Percentiles rank a stretch among this genome's conserved stretches.
phyloP scores from a whole-genome alignment of 2,329 filamentous ascomycete species.

The Diaporthe sp. region DNA sequence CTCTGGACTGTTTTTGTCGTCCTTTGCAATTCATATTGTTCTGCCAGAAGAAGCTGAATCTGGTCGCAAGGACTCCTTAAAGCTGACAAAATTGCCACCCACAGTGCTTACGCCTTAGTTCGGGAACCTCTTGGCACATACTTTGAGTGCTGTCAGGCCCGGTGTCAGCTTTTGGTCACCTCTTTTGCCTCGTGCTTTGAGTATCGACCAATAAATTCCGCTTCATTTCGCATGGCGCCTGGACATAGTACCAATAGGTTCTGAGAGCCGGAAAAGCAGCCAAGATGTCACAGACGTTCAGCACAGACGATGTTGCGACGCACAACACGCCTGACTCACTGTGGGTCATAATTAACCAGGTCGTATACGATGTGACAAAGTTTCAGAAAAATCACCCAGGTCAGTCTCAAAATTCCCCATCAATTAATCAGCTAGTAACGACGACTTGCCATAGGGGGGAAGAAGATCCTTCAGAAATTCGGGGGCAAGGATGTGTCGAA shows the following conservation, averaged over 20 bases:
- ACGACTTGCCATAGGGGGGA: slow-evolving; percentile 61
- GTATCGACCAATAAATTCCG: not conserved
- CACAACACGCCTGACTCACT: slow-evolving; percentile 90
- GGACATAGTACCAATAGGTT: not conserved
- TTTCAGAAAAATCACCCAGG: slow-evolving; percentile 90
- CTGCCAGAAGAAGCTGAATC: not conserved
- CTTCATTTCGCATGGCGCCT: too few relatives aligned
- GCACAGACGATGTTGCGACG: slow-evolving; percentile 85
- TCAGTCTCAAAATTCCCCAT: slow-evolving; percentile 53
- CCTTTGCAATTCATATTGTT: not conserved
- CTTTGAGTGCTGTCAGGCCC: not conserved
- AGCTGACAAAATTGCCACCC: not conserved
- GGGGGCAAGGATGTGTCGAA: slow-evolving; percentile 77
- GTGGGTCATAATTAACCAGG: slow-evolving; percentile 92
- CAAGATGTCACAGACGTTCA: slow-evolving; percentile 90
- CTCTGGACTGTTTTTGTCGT: not conserved
- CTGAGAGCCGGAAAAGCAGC: not conserved
- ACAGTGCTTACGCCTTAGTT: not conserved
- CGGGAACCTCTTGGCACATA: not conserved
- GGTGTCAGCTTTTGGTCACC: not conserved
- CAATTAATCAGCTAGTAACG: not conserved
- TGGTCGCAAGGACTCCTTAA: not conserved
- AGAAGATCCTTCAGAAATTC: slow-evolving; percentile 75
- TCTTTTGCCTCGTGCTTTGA: not conserved
- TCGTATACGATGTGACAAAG: slow-evolving; percentile 94